Evolutionary conservation across 805 yeast genomes (phyloP).

Genomic region (Spathaspora gorwiae): DNA sequence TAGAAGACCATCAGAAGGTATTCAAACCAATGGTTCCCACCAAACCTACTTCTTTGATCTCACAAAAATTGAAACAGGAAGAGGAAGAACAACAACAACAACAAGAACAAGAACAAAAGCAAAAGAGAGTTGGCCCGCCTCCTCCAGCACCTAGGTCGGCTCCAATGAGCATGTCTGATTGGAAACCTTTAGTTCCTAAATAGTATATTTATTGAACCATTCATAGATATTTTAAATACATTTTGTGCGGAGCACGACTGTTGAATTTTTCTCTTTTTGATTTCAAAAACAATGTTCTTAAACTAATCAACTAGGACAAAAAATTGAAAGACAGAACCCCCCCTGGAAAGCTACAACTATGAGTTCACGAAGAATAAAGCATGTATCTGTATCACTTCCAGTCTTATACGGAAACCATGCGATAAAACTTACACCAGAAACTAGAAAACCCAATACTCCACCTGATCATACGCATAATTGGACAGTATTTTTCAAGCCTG

Average conservation of each 20-base stretch:
- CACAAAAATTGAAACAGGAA: conserved; percentile 7
- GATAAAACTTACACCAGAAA: conserved; percentile 31
- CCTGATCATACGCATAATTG: conserved; percentile 91
- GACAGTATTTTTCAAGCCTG: conserved; percentile 90
- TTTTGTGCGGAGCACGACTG: neutral
- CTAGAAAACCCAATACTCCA: conserved; percentile 45
- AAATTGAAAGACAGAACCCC: neutral
- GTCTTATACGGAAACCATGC: conserved; percentile 40
- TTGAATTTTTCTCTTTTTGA: neutral
- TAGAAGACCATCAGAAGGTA: neutral
- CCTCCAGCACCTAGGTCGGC: conserved; percentile 3
- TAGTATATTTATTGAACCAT: conserved; percentile 9
- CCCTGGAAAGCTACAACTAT: conserved; percentile 24
- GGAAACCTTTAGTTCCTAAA: conserved; percentile 51
- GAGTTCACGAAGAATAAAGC: conserved; percentile 23
- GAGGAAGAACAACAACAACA: conserved; percentile 1
- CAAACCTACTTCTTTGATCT: conserved; percentile 27
- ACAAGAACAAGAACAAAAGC: neutral
- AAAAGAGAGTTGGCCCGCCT: conserved; percentile 8
- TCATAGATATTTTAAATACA: no score
- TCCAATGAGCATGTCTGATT: conserved; percentile 35
- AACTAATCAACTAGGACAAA: neutral
- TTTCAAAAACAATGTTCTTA: neutral
- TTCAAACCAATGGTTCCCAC: conserved; percentile 33
- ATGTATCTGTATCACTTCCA: conserved; percentile 39